These are phyloP conservation scores for Corchorus olitorius DNA, from an alignment of 345 rosid species.

Conservation along the genomic window DNA sequence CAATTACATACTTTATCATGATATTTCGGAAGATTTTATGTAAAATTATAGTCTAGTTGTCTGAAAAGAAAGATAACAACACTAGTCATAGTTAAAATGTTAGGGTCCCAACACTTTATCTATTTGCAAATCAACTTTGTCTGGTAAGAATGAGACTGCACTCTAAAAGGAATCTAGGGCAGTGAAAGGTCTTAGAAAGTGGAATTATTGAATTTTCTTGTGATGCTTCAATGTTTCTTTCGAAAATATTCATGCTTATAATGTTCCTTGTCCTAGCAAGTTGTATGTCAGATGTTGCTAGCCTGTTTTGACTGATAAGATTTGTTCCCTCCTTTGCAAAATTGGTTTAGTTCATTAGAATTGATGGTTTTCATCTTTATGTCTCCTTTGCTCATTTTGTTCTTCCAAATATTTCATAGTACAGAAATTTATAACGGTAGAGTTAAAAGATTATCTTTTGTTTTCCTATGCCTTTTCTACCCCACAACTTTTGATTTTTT, in stretches of 20 bases:
- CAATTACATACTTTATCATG: neutral
- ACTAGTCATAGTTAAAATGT: neutral
- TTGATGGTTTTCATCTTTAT: neutral
- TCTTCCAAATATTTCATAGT: neutral
- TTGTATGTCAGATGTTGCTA: constrained; percentile 4
- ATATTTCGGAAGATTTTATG: neutral
- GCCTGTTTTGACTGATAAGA: neutral
- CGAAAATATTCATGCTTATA: constrained; percentile 2
- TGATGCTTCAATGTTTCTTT: neutral
- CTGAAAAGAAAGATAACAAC: neutral
- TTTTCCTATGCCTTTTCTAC: neutral
- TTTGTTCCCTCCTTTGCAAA: neutral
- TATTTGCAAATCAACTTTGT: neutral
- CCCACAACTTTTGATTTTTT: neutral
- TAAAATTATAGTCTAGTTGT: neutral
- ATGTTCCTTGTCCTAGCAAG: constrained; percentile 9
- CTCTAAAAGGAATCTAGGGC: constrained; percentile 19
- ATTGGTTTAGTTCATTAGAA: neutral
- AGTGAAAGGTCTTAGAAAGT: neutral
- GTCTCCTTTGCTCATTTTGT: neutral
- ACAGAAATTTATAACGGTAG: neutral
- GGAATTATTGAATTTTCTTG: neutral
- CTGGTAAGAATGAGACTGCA: neutral
- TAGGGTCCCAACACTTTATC: neutral
- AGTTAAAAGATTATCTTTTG: neutral